Base-by-base conservation (phyloP, 177 flowering plant genomes). In the Vitis hybrid region DNA sequence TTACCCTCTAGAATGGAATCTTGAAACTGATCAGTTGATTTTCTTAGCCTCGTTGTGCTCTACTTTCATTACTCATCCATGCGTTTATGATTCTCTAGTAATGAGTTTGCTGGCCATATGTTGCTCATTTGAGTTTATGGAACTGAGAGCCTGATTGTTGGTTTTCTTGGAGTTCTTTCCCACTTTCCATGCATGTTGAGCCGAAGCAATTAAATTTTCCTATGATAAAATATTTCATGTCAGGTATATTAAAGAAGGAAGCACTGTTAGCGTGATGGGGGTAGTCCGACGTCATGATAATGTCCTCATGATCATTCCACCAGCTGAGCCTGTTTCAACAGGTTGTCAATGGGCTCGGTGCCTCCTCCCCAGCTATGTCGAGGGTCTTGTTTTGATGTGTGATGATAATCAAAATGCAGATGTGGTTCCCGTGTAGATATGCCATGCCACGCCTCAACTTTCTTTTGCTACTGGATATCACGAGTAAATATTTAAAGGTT, bases 191-290 rank as follows among this genome's bases (percentile, higher is more conserved):
- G 19, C 62, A 34, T 56, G 14, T 23, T n/a, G 26, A 17, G 39
- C 51, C 8, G 12, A 56, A 19, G 34, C 30, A 6, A 17, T 13
- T 54, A 49, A 45, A 50, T 48, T 54, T 10, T 66, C 6, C 11
- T 67, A 26, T 54, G 18, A 17, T 10, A 14, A 13, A 39, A 39
- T 5, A 13, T 56, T 62, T 13, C 54, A 11, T 75, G 5, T 64
- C 90, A 94, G 99, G 76, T 91, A 86, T 75, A 86, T 94, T 50
- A 91, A 92, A 77, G 97, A 92, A 79, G 99, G 98, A 60, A 92
- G 86, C 78, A 92, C 97, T 1, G 93, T 92, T 11, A 91, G 95
- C 66, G 94, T 94, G 61, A 89, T 92, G 97, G 99, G 97, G 26
- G 75, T 88, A 10, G 91, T 94, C 45, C 85, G 85, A 65, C 88